Conservation (phyloP, 1,139 yeast species). For the Saccharomyces hybrid region DNA sequence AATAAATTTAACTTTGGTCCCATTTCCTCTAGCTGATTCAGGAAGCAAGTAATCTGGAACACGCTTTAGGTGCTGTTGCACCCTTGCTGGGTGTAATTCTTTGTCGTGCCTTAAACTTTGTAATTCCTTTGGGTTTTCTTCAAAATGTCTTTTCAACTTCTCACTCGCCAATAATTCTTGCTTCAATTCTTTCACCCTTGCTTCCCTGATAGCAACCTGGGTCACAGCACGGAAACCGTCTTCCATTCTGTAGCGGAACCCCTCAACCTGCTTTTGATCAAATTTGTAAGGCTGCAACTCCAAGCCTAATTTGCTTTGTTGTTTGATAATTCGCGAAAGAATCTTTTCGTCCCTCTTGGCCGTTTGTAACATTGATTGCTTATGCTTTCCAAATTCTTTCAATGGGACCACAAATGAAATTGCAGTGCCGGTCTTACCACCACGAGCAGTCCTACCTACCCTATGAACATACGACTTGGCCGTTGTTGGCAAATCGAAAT, state of each 20-base stretch:
- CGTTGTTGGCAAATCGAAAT: slow-evolving; percentile 88
- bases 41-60: slow-evolving; percentile 91
- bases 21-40: slow-evolving; percentile 58
- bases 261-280: slow-evolving; percentile 88
- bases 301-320: slow-evolving; percentile 67
- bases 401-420: slow-evolving; percentile 83
- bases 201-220: slow-evolving; percentile 82
- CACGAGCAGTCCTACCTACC: slow-evolving; percentile 96
- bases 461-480: slow-evolving; percentile 90
- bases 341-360: slow-evolving; percentile 85
- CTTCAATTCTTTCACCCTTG: slow-evolving; percentile 83
- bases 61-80: slow-evolving; percentile 79
- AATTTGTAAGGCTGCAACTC: slow-evolving; percentile 79
- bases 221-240: slow-evolving; percentile 97
- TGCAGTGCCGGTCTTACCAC: slow-evolving; percentile 92
- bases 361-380: slow-evolving; percentile 60
- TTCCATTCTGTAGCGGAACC: slow-evolving; percentile 93
- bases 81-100: slow-evolving; percentile 74
- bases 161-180: slow-evolving; percentile 83
- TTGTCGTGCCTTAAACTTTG: slow-evolving; percentile 85
- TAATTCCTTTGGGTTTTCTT: slow-evolving; percentile 96
- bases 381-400: slow-evolving; percentile 84
- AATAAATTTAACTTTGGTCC: slow-evolving; percentile 61
- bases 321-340: slow-evolving; percentile 64
- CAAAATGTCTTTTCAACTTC: slow-evolving; percentile 87